Base-by-base conservation (phyloP, 306 rosid species). In the Crotalaria pallida region DNA sequence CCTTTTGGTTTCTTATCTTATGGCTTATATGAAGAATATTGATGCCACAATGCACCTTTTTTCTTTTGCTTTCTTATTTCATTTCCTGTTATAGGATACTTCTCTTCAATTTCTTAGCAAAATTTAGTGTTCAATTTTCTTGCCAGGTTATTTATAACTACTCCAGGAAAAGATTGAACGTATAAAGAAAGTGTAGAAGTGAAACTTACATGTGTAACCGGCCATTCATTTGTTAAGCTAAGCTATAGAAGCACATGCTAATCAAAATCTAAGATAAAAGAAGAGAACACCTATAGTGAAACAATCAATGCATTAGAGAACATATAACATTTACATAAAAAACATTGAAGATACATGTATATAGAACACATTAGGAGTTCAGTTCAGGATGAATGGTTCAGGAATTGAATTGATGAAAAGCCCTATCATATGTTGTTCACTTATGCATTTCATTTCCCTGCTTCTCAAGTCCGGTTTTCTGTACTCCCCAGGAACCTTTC, bases 401-500 rank as follows among this genome's bases (percentile, higher is more conserved):
- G 52, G 22, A 47, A 47, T 13, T 15, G 10, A 47, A 47, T 48
- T 48, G 11, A 16, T 48, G 23, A 48, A 48, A 0, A 17, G 1
- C 23, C 22, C 4, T 47, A 40, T 16, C 26, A 12, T 22, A 43
- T 47, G 55, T 18, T 66, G 29, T 34, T 21, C 22, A 67, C 60
- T 5, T 52, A 26, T 64, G 23, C 7, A 38, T 58, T 56, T 51
- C 27, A 12, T 7, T 18, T 29, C 23, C 27, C 24, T 51, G 22
- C 16, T 51, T 51, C 41, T 55, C 31, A 43, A 60, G 6, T 77
- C 23, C 58, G 43, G 29, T 19, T 21, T 60, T 22, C 1, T 45
- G 12, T 22, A 41, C 47, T 71, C 65, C 69, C 45, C 85, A 88
- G 91, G 91, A 86, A 67, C 95, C 95, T 22, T 86, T 88, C 75